A percentile compares a stretch with the other conserved stretches of the same genome.
Evolutionary conservation across 306 rosid species (phyloP).

Genomic region (cucumber (Cucumis sativus)): Cucumber_9930_V3 NC_026657.2:31916501-31917000

Average conservation of each 20-base stretch:
- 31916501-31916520: not conserved
- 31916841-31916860: not conserved
- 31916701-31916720: not conserved
- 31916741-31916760: constrained; percentile 54
- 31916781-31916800: constrained; percentile 21
- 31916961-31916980: not conserved
- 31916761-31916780: constrained; percentile 74
- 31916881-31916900: not conserved
- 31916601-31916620: not conserved
- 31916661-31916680: not conserved
- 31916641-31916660: not conserved
- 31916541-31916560: not conserved
- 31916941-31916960: not conserved
- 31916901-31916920: not conserved
- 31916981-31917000: not conserved
- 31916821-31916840: constrained; percentile 37
- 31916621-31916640: not conserved
- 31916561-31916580: not conserved
- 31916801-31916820: constrained; percentile 25
- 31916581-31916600: not conserved
- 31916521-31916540: not conserved
- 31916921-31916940: not conserved
- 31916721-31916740: constrained; percentile 42
- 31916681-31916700: not conserved
- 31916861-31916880: not conserved